Evolutionary conservation across 2,329 filamentous ascomycete genomes (phyloP), one percentile per base, ranked within the genome.

Genomic region (Talaromyces sp.): DNA sequence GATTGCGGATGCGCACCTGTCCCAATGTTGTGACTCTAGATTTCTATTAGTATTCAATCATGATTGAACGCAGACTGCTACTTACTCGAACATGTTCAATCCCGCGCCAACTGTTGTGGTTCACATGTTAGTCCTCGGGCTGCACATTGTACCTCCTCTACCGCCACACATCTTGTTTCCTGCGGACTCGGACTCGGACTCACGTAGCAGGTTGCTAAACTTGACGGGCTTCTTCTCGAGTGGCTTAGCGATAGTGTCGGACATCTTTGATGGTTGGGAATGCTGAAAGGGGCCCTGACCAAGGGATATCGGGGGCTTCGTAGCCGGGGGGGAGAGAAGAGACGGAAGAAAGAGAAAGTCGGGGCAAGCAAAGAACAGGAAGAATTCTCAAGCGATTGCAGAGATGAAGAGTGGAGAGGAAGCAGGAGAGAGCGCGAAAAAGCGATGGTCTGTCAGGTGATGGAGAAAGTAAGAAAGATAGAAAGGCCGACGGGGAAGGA

Each of bases 191-290:
- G 9, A 17, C 32, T 31, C 21, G 32, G 24, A 81, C 82, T 74
- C 73, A 85, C 82, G 86, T 73, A 99, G 83, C 85, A 99, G 79
- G 82, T 99, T 99, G 83, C 92, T 96, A 85, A 97, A 97, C 87
- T 97, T 97, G 86, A 99, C 86, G 68, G 94, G 94, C 87, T 97
- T 97, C 90, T 97, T 97, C 88, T 97, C 92, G 76, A 95, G 81
- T 75, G 80, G 79, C 46, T 53, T 35, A 77, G 79, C 73, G 75
- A 77, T 70, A 67, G 78, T 77, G 69, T 83, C 78, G 72, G 77
- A 81, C 79, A 81, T 81, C 60, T 71, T 64, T 79, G 77, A 85
- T 85, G 85, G 89, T 88, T 78, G 77, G 81, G 78, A 75, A 74
- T 73, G 73, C 77, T 81, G 79, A 56, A 80, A 83, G 79, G 85